Conservation (phyloP, 2,329 filamentous ascomycete genomes). For the Beauveria varroae region DNA sequence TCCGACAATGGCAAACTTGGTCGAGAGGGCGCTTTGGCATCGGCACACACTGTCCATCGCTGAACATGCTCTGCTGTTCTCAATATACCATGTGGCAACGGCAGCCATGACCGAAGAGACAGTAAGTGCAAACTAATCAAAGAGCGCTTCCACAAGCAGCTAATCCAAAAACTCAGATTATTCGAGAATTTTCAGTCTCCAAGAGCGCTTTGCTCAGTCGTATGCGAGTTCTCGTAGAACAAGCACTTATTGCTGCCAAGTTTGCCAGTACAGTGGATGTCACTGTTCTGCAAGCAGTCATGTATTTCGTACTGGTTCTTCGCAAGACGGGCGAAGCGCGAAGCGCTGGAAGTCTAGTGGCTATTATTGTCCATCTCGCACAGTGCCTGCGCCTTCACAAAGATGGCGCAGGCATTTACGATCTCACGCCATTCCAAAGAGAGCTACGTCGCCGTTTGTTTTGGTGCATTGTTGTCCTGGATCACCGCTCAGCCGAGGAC, state of each 20-base stretch:
- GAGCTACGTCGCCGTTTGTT: slow-evolving; percentile 52
- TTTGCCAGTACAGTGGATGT: slow-evolving; percentile 4
- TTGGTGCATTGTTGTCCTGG: slow-evolving; percentile 51
- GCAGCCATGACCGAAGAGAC: neutral
- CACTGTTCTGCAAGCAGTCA: neutral
- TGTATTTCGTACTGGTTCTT: neutral
- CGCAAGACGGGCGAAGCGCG: slow-evolving; percentile 5
- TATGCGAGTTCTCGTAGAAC: slow-evolving; percentile 5
- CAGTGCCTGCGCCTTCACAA: slow-evolving; percentile 6
- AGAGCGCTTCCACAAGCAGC: neutral
- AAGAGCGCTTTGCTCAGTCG: slow-evolving; percentile 1
- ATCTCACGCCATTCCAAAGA: slow-evolving; percentile 38
- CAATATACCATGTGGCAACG: neutral
- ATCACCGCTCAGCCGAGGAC: slow-evolving; percentile 43
- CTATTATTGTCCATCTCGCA: neutral
- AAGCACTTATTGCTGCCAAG: slow-evolving; percentile 7
- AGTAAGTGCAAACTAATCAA: neutral
- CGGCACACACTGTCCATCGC: neutral
- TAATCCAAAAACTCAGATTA: neutral
- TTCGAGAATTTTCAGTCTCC: neutral
- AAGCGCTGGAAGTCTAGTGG: neutral
- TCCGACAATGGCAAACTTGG: neutral
- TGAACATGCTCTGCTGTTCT: slow-evolving; percentile 1
- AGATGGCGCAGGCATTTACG: neutral
- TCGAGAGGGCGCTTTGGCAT: neutral